Conservation (phyloP, 805 yeast species). For the Metschnikowia hibisci region DNA sequence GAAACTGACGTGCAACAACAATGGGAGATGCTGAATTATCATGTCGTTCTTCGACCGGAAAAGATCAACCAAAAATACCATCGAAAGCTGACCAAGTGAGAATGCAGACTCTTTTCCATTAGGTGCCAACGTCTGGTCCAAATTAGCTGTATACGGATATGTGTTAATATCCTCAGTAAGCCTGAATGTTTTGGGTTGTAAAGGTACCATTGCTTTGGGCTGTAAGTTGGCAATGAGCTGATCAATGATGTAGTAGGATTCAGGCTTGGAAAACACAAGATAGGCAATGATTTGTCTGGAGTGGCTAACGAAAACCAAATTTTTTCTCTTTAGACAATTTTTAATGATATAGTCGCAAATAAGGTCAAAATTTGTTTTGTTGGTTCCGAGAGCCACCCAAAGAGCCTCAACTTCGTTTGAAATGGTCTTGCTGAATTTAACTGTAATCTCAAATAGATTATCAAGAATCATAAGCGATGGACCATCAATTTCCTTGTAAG, state of each 20-base stretch:
- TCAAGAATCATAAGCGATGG: constrained; percentile 63
- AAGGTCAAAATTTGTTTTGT: constrained; percentile 62
- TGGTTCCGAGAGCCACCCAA: constrained; percentile 92
- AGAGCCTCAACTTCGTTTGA: constrained; percentile 89
- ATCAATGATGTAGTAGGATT: constrained; percentile 49
- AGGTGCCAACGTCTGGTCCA: constrained; percentile 51
- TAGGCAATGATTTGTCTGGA: constrained; percentile 81
- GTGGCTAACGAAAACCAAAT: constrained; percentile 69
- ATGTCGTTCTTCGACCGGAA: constrained; percentile 64
- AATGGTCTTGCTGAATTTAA: constrained; percentile 66
- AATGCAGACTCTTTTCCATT: constrained; percentile 69
- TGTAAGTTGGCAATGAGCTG: constrained; percentile 65
- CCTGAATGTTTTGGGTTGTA: constrained; percentile 31
- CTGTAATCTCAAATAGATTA: constrained; percentile 81
- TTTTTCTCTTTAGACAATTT: constrained; percentile 65
- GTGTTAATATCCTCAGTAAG: constrained; percentile 21
- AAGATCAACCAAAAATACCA: constrained; percentile 80
- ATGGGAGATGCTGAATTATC: constrained; percentile 57
- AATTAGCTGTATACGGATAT: constrained; percentile 73
- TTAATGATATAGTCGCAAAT: constrained; percentile 67
- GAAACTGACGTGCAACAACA: constrained; percentile 73
- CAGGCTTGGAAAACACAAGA: constrained; percentile 52
- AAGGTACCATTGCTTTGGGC: constrained; percentile 89
- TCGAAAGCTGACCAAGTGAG: constrained; percentile 82
- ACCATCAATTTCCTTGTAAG: constrained; percentile 20